Conservation (phyloP, 2,329 filamentous ascomycete genomes). For the Alternaria sp. region DNA sequence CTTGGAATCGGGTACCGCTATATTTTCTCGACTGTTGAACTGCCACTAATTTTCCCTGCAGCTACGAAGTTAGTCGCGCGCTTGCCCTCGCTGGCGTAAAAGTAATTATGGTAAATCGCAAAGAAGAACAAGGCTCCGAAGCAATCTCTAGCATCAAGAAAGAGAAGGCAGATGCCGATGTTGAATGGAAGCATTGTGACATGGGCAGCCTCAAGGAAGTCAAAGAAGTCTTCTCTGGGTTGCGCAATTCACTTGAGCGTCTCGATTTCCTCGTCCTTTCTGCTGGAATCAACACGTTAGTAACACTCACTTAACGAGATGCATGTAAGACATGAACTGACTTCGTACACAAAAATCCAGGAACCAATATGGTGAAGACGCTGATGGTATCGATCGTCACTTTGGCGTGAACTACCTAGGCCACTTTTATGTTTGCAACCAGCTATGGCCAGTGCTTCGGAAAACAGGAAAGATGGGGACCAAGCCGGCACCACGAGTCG, state of each 20-base stretch:
- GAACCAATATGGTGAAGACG: neutral
- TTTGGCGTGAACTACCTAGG: neutral
- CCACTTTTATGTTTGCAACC: neutral
- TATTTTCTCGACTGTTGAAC: fast-evolving
- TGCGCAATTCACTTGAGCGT: constrained; percentile 2
- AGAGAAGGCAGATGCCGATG: neutral
- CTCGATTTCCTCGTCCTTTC: neutral
- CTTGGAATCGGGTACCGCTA: neutral
- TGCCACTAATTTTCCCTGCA: neutral
- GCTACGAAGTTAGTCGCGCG: neutral
- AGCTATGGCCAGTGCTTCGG: neutral
- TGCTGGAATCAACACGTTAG: neutral
- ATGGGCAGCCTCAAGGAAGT: constrained; percentile 3
- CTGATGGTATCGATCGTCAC: neutral
- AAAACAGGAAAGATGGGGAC: neutral
- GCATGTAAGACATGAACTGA: neutral
- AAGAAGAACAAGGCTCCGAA: neutral
- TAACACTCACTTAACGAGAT: neutral
- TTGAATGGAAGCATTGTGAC: constrained; percentile 2
- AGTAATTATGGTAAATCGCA: constrained; percentile 1
- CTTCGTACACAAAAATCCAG: neutral
- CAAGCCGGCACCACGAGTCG: constrained; percentile 51
- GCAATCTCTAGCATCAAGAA: neutral
- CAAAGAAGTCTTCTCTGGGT: neutral
- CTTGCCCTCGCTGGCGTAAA: constrained; percentile 2